phyloP scores from a whole-genome alignment of 75 land plant species.

The Chamaecyparis obtusa region DNA sequence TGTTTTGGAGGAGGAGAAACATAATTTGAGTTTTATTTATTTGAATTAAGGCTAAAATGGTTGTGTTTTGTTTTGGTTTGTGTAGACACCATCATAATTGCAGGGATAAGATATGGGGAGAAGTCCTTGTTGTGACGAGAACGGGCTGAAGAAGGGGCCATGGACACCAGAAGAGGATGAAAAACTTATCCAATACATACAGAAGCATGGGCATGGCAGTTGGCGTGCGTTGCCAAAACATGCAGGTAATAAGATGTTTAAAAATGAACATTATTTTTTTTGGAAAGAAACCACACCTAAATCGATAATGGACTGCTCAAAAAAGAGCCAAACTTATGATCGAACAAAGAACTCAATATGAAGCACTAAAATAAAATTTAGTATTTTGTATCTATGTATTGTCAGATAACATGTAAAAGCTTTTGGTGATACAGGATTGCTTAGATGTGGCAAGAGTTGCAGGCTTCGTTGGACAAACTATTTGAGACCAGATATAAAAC shows the following conservation, averaged over 20 bases:
- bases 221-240: constrained; percentile 21
- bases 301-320: too few relatives aligned
- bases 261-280: neutral
- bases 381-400: neutral
- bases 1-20: too few relatives aligned
- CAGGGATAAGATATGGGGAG: neutral
- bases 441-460: constrained; percentile 8
- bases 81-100: too few relatives aligned
- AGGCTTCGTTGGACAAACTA: constrained; percentile 1
- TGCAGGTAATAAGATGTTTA: constrained; percentile 1
- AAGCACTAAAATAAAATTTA: neutral
- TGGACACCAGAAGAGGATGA: constrained; percentile 25
- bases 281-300: too few relatives aligned
- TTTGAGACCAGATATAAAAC: constrained; percentile 9
- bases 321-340: too few relatives aligned
- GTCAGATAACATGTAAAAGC: neutral
- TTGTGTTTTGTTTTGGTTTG: too few relatives aligned
- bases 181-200: constrained; percentile 15
- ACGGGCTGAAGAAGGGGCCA: constrained; percentile 21
- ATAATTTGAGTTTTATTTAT: too few relatives aligned
- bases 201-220: constrained; percentile 19
- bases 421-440: constrained; percentile 4
- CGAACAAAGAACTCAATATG: neutral
- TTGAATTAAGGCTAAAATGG: too few relatives aligned
- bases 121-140: constrained; percentile 20